Conservation (phyloP, 2,329 filamentous ascomycete genomes). For the Tympanopsis confertula region DNA sequence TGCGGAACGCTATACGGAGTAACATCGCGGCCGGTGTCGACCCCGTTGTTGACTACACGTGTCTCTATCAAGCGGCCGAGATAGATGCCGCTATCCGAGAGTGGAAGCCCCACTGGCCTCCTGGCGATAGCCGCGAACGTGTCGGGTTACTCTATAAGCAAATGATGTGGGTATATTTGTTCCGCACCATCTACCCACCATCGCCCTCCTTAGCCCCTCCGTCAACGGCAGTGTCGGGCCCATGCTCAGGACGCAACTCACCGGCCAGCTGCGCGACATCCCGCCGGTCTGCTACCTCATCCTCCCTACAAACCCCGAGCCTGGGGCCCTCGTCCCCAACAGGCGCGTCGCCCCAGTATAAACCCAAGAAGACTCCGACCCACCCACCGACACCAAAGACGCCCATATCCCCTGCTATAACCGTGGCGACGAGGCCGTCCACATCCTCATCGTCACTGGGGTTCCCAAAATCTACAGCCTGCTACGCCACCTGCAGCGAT, state of each 20-base stretch:
- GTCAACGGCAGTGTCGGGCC: slow-evolving; percentile 7
- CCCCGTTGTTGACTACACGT: slow-evolving; percentile 62
- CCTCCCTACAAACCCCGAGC: not conserved
- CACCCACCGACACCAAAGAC: not conserved
- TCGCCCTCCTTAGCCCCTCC: not conserved
- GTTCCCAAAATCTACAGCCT: not conserved
- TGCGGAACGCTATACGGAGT: slow-evolving; percentile 63
- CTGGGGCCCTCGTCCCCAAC: not conserved
- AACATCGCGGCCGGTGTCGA: slow-evolving; percentile 52
- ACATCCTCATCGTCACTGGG: not conserved
- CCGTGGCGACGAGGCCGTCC: not conserved
- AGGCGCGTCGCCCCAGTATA: not conserved
- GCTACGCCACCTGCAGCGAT: slow-evolving; percentile 7
- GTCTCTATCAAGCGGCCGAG: slow-evolving; percentile 59
- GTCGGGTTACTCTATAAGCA: slow-evolving; percentile 51
- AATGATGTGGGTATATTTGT: slow-evolving; percentile 55
- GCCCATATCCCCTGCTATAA: not conserved
- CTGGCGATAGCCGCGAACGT: slow-evolving; percentile 41
- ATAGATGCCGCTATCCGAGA: slow-evolving; percentile 65
- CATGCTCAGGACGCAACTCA: slow-evolving; percentile 9
- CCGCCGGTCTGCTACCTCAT: not conserved
- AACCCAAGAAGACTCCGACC: slow-evolving; percentile 14
- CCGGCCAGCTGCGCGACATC: slow-evolving; percentile 21
- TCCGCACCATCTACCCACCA: slow-evolving; percentile 48
- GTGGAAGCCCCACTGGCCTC: slow-evolving; percentile 58